A percentile compares a stretch with the other conserved stretches of the same genome.
phyloP scores from a whole-genome alignment of 805 yeast species.

The Kazachstania taianensis region DNA sequence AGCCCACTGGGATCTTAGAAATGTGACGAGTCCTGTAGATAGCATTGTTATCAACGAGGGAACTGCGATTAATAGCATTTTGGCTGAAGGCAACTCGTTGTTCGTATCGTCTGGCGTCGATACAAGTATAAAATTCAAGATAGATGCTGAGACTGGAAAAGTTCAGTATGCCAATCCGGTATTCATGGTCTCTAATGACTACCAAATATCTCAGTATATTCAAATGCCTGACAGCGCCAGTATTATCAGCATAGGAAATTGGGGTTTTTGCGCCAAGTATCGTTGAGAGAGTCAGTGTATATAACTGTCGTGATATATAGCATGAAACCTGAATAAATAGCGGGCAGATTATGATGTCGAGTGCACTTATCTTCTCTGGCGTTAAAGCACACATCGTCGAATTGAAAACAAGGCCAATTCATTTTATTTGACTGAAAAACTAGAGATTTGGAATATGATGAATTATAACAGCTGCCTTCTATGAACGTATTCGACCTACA shows the following conservation, averaged over 20 bases:
- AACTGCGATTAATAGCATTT: neutral
- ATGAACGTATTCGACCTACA: no score
- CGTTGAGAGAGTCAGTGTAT: no score
- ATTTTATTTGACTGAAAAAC: no score
- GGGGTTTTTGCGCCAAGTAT: conserved; percentile 17
- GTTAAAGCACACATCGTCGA: no score
- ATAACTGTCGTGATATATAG: no score
- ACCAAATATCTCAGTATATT: conserved; percentile 11
- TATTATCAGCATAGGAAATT: conserved; percentile 14
- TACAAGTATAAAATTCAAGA: conserved; percentile 7
- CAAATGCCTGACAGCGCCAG: conserved; percentile 1
- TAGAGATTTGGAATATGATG: no score
- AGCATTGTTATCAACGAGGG: neutral
- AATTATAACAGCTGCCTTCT: neutral
- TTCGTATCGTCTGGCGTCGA: conserved; percentile 32
- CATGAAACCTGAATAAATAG: no score
- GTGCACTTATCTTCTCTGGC: no score
- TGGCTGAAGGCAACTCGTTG: neutral
- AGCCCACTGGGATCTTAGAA: conserved; percentile 35
- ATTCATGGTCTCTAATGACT: conserved; percentile 17
- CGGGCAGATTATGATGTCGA: no score
- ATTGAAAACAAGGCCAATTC: no score
- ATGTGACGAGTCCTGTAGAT: conserved; percentile 2
- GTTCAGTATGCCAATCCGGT: neutral
- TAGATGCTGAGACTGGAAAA: neutral